Evolutionary conservation across 1,139 yeast genomes (phyloP).

Genomic region (Yamadazyma atmosphaerica): DNA sequence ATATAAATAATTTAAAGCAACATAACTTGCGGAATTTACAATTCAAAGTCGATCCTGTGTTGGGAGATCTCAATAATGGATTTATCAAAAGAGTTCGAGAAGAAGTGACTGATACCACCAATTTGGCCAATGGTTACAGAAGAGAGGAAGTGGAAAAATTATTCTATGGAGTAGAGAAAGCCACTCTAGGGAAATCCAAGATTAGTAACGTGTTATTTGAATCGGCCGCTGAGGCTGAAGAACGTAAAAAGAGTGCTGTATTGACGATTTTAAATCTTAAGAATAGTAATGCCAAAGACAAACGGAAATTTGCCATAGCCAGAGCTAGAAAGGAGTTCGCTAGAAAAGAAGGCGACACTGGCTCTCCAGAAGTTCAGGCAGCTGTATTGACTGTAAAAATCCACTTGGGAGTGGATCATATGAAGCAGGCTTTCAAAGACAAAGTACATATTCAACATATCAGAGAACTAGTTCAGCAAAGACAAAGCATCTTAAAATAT

Average conservation of each 20-base stretch:
- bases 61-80: constrained; percentile 69
- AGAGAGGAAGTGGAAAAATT: constrained; percentile 71
- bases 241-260: constrained; percentile 66
- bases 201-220: constrained; percentile 41
- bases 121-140: constrained; percentile 59
- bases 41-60: constrained; percentile 66
- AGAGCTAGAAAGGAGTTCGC: constrained; percentile 79
- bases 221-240: constrained; percentile 46
- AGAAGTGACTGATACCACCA: constrained; percentile 53
- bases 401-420: constrained; percentile 74
- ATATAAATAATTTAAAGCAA: constrained; percentile 47
- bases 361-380: constrained; percentile 94
- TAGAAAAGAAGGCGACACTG: constrained; percentile 87
- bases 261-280: constrained; percentile 71
- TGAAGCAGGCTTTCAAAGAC: constrained; percentile 74
- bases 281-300: constrained; percentile 65
- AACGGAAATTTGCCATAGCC: constrained; percentile 56
- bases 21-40: constrained; percentile 31
- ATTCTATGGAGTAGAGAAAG: constrained; percentile 69
- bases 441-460: constrained; percentile 64
- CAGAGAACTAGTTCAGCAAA: constrained; percentile 82
- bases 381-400: constrained; percentile 84
- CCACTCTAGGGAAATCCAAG: constrained; percentile 32
- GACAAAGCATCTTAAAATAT: constrained; percentile 82
- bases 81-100: constrained; percentile 69